Conservation (phyloP, 495 filamentous ascomycete genomes). For the Baudoinia panamericana region DNA sequence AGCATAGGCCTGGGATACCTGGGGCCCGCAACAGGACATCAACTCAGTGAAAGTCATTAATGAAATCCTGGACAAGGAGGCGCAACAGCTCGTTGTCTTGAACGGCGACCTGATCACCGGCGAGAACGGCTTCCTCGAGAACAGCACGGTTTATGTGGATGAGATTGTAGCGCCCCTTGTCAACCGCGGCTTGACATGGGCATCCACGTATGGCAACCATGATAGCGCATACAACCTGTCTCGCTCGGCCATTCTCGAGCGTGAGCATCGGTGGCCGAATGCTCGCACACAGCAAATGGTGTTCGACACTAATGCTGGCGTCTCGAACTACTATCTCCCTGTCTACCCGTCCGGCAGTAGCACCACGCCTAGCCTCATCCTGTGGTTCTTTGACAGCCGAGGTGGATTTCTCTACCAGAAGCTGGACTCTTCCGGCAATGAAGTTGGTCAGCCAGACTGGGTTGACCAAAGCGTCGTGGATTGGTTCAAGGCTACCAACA, state of each 20-base stretch:
- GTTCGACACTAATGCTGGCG: slow-evolving; percentile 36
- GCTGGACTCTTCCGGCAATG: slow-evolving; percentile 24
- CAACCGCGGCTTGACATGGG: slow-evolving; percentile 43
- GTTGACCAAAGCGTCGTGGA: slow-evolving; percentile 37
- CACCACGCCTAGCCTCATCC: slow-evolving; percentile 37
- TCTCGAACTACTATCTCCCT: slow-evolving; percentile 58
- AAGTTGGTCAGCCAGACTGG: slow-evolving; percentile 30
- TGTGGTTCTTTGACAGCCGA: slow-evolving; percentile 68
- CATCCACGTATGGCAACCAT: slow-evolving; percentile 64
- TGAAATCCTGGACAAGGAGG: slow-evolving; percentile 42
- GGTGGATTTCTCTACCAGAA: slow-evolving; percentile 46
- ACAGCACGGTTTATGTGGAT: slow-evolving; percentile 48
- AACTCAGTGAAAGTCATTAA: slow-evolving; percentile 48
- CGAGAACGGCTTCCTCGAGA: slow-evolving; percentile 46
- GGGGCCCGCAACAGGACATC: slow-evolving; percentile 49
- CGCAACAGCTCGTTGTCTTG: slow-evolving; percentile 47
- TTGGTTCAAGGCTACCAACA: slow-evolving; percentile 47
- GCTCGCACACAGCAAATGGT: slow-evolving; percentile 41
- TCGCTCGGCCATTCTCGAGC: slow-evolving; percentile 38
- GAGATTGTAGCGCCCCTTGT: slow-evolving; percentile 48
- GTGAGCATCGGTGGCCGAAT: slow-evolving; percentile 41
- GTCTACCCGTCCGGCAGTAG: slow-evolving; percentile 32
- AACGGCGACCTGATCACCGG: slow-evolving; percentile 68
- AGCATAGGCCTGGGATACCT: slow-evolving; percentile 25
- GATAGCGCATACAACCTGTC: slow-evolving; percentile 51